Percentiles rank a stretch among this genome's conserved stretches.
Conservation (phyloP, 2,329 filamentous ascomycete species). For the Mycosphaerella sp. region DNA sequence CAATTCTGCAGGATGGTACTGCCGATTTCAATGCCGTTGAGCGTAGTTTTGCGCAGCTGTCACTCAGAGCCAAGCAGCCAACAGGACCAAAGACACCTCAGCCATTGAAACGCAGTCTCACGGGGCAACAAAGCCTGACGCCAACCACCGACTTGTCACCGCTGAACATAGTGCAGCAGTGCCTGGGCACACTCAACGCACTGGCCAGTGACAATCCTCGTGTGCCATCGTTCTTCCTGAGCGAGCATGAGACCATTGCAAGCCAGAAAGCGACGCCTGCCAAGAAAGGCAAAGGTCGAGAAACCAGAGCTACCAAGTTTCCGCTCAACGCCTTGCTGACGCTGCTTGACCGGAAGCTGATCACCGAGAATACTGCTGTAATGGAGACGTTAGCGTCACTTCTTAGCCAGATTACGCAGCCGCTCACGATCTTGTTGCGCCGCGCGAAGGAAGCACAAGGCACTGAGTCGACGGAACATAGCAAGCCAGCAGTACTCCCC, state of each 20-base stretch:
- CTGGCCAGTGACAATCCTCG: constrained; percentile 79
- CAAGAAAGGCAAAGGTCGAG: constrained; percentile 78
- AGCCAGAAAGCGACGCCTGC: constrained; percentile 60
- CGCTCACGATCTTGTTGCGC: constrained; percentile 73
- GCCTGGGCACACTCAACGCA: constrained; percentile 75
- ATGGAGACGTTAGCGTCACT: constrained; percentile 91
- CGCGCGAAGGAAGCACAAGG: constrained; percentile 66
- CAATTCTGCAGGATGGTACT: constrained; percentile 92
- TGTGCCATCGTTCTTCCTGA: constrained; percentile 85
- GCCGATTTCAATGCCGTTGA: constrained; percentile 90
- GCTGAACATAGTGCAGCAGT: constrained; percentile 92
- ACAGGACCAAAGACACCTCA: constrained; percentile 68
- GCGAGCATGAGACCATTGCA: constrained; percentile 74
- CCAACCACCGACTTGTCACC: constrained; percentile 79
- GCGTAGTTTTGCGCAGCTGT: constrained; percentile 88
- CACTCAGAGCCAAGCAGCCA: constrained; percentile 74
- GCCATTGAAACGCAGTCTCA: constrained; percentile 66
- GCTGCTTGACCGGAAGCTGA: constrained; percentile 84
- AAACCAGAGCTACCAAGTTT: constrained; percentile 76
- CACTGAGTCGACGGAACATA: constrained; percentile 39
- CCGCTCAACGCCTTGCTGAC: constrained; percentile 86
- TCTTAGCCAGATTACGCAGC: constrained; percentile 80
- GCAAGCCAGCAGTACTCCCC: constrained; percentile 34
- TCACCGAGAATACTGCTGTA: constrained; percentile 93
- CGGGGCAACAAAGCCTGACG: constrained; percentile 43